Base-by-base conservation (phyloP, 495 filamentous ascomycete genomes). In the Neurospora pannonica region DNA sequence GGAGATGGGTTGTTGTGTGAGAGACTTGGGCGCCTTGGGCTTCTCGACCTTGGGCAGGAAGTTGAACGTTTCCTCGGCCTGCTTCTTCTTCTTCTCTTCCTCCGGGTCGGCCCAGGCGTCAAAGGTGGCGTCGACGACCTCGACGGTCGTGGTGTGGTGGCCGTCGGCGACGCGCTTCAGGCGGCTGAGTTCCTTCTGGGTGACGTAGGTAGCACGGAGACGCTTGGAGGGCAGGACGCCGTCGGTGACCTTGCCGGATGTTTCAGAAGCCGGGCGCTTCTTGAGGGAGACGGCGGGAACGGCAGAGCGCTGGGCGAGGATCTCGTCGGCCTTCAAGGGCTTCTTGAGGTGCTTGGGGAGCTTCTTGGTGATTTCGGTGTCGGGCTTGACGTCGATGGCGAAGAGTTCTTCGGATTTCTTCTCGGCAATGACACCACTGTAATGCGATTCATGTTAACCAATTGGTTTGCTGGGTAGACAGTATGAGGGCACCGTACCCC, bases 251-350 rank as follows among this genome's bases (percentile, higher is more conserved):
- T 86, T 85, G 54, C 54, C 54, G 54, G 15, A 67, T 2, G 54
- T 67, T 78, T 75, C 48, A 21, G 84, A 81, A 48, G 86, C 89
- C 17, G 87, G 77, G 38, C 96, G 90, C 83, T 98, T 99, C 75
- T 90, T 88, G 39, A 88, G 86, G 31, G 92, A 87, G 2, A 98
- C 88, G 5, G 91, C 90, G 0, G 93, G 91, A 31, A 98, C 87
- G 5, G 89, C 92, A 43, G 94, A 97, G 48, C 96, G 89, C 75
- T 90, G 87, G 5, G 93, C 91, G 71, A 99, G 89, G 74, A 99
- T 98, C 80, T 98, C 92, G 76, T 98, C 94, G 71, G 90, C 87
- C 82, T 93, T 97, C 72, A 98, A 88, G 15, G 88, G 85, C 82
- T 96, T 97, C 73, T 81, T 83, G 74, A 80, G 73, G 79, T 90